Base-by-base conservation (phyloP, 192 early-diverging fungal genomes). In the Chytriomyces sp. region DNA sequence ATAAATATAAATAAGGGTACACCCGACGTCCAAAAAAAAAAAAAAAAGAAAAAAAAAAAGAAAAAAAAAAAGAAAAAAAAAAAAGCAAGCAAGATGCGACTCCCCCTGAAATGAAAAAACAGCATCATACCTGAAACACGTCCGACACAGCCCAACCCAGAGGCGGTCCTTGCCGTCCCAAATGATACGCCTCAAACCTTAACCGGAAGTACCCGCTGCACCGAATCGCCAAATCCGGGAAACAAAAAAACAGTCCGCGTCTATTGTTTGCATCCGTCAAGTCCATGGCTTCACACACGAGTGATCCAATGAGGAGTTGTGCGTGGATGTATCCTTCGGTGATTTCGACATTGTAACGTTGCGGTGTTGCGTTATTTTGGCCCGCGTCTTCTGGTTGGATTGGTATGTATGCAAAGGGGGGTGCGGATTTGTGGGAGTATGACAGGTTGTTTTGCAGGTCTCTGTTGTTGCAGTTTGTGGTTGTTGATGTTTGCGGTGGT, bases 141-240 rank as follows among this genome's bases (percentile, higher is more conserved):
- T 64, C 48, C 18, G 28, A 50, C 8, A 64, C n/a, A 0, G 24
- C 69, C 47, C 80, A 78, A 7, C 74, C 67, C 5, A 70, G 61
- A 1, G 70, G 65, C 23, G 57, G 46, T 9, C 53, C 35, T 57
- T 64, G 46, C 35, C 66, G 10, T 57, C 53, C 53, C 53, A 20
- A n/a, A 57, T 57, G 53, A 67, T 84, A 50, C 13, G 83, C 28
- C 20, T 83, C 47, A 63, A 85, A 83, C 62, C 76, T 78, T 11
- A 85, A 60, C n/a, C 81, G 61, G 72, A 70, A 85, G 8, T 9
- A 24, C 26, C 84, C 84, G 13, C 61, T 50, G 7, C 64, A 60
- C n/a, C 84, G 79, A 6, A 85, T 80, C 50, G 70, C 49, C 28
- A 85, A 26, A 50, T 85, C 84, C 20, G 83, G 67, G 73, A 85